Evolutionary conservation across 139 green algal species (phyloP).

Genomic region (Chlamydomonas applanata): DNA sequence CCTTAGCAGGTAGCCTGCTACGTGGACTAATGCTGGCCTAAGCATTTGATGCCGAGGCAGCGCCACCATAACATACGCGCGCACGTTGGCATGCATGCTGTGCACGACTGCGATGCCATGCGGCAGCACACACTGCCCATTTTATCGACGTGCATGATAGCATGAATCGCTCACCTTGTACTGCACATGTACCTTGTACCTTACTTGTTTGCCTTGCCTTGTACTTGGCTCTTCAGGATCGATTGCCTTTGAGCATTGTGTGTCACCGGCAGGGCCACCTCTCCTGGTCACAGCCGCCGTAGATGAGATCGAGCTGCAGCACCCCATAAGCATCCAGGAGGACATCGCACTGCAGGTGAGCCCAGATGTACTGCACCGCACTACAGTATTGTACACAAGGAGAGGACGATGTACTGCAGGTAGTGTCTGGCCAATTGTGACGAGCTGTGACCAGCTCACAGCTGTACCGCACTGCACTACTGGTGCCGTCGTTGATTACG

Average conservation of each 20-base stretch:
- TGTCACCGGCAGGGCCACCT: constrained; percentile 30
- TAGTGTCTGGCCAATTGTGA: no score
- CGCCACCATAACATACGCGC: no score
- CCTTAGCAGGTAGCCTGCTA: constrained; percentile 62
- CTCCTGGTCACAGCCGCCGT: constrained; percentile 76
- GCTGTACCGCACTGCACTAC: no score
- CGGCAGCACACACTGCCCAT: neutral
- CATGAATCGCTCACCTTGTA: neutral
- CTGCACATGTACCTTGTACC: neutral
- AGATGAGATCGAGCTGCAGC: constrained; percentile 60
- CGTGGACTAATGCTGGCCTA: no score
- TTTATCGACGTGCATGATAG: constrained; percentile 2
- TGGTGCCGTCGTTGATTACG: no score
- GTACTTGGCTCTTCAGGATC: no score
- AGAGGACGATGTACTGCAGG: no score
- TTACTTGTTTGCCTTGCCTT: neutral
- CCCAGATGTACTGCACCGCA: no score
- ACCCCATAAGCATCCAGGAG: constrained; percentile 30
- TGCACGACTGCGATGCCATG: neutral
- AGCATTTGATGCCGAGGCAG: no score
- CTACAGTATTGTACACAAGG: no score
- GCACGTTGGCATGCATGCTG: no score
- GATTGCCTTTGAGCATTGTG: constrained; percentile 56
- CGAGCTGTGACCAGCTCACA: no score
- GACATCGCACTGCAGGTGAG: constrained; percentile 16